Percentiles rank a stretch among this genome's conserved stretches.
Evolutionary conservation across 345 rosid species (phyloP).

Genomic region (Eucalyptus regnans): DNA sequence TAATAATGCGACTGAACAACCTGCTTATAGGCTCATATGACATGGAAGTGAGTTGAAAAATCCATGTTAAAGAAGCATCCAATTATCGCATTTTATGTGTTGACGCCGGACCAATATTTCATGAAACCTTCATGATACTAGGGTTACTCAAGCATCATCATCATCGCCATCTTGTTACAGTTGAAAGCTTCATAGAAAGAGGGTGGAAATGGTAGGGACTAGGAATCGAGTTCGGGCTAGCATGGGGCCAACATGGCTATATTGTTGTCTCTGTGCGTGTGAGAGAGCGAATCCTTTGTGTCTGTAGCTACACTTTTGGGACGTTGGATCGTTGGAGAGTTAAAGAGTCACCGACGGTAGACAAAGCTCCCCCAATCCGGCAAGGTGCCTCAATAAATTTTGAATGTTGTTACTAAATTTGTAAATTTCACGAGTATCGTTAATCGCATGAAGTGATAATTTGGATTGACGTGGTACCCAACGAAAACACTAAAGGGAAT

Average conservation of each 20-base stretch:
- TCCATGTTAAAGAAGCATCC: neutral
- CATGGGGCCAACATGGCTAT: conserved; percentile 5
- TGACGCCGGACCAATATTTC: neutral
- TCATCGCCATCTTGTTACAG: conserved; percentile 21
- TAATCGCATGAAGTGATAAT: neutral
- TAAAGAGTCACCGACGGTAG: neutral
- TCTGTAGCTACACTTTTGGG: conserved; percentile 2
- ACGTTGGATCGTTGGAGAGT: neutral
- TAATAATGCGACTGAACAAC: neutral
- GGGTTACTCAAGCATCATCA: conserved; percentile 10
- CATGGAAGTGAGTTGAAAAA: neutral
- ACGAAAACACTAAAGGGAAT: neutral
- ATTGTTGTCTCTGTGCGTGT: neutral
- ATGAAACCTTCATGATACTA: neutral
- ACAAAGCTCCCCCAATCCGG: neutral
- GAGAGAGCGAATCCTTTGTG: neutral
- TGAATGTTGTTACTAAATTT: neutral
- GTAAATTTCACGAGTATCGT: fast-evolving
- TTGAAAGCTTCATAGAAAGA: neutral
- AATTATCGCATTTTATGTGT: neutral
- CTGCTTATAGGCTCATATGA: neutral
- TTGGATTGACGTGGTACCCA: neutral
- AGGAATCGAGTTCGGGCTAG: conserved; percentile 15
- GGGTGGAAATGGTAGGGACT: conserved; percentile 24
- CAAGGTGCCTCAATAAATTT: neutral